Conservation (phyloP, 2,329 filamentous ascomycete genomes). For the Zymoseptoria crescenta region DNA sequence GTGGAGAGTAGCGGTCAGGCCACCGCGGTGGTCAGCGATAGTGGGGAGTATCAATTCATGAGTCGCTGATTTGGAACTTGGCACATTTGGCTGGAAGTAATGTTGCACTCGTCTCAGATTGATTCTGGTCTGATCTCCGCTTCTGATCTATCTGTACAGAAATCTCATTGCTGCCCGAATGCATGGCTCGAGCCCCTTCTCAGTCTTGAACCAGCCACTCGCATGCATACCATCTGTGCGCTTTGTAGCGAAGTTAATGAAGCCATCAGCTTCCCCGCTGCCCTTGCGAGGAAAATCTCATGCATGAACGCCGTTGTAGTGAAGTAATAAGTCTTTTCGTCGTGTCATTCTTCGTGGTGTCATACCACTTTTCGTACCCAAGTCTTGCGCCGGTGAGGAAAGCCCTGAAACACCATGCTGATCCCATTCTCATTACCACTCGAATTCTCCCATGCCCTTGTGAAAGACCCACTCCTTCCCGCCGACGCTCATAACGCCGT, state of each 20-base stretch:
- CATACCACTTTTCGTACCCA: background rate
- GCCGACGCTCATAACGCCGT: conserved; percentile 87
- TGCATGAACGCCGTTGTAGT: background rate
- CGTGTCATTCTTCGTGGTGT: background rate
- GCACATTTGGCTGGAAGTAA: background rate
- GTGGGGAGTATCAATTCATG: background rate
- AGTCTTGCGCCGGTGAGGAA: background rate
- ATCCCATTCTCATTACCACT: conserved; percentile 59
- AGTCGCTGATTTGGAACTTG: background rate
- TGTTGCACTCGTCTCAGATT: background rate
- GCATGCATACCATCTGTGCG: background rate
- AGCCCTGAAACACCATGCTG: background rate
- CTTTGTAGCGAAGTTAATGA: no score
- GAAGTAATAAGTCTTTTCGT: background rate
- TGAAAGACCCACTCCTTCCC: conserved; percentile 93
- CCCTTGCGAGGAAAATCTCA: background rate
- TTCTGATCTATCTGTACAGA: background rate
- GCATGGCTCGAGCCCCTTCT: background rate
- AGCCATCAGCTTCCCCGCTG: background rate
- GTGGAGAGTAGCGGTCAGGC: background rate
- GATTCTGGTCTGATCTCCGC: background rate
- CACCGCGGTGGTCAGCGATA: background rate
- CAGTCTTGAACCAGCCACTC: background rate
- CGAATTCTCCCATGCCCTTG: conserved; percentile 94
- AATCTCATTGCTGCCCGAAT: background rate